phyloP scores from a whole-genome alignment of 2,329 filamentous ascomycete genomes.

The Didymella glomerata region DNA sequence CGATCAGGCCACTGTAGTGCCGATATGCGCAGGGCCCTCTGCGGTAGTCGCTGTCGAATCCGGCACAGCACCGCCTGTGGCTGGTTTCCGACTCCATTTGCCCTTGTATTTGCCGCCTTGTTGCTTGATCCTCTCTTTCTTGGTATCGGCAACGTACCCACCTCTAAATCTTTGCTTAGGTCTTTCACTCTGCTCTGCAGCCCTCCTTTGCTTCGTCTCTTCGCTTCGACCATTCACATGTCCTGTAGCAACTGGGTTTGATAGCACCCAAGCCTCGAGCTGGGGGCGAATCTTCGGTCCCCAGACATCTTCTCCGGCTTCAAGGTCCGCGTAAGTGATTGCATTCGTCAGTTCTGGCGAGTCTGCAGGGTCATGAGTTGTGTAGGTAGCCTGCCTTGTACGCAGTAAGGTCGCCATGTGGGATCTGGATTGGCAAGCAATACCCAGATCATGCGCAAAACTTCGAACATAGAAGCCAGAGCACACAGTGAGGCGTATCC shows the following conservation, averaged over 20 bases:
- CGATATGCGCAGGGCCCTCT: background rate
- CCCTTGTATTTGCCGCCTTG: conserved; percentile 41
- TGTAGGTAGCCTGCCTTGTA: conserved; percentile 38
- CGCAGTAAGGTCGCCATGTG: conserved; percentile 39
- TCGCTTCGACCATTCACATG: conserved; percentile 35
- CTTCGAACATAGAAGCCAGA: conserved; percentile 48
- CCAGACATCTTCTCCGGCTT: conserved; percentile 37
- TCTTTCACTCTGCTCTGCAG: conserved; percentile 21
- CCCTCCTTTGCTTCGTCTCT: conserved; percentile 24
- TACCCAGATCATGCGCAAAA: conserved; percentile 44
- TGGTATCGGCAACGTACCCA: conserved; percentile 38
- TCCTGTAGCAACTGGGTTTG: conserved; percentile 26
- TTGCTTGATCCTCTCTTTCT: conserved; percentile 41
- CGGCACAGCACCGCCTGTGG: background rate
- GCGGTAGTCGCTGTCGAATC: background rate
- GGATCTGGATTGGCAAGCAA: conserved; percentile 34
- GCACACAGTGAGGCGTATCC: conserved; percentile 35
- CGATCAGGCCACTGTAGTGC: background rate
- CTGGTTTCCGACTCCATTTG: conserved; percentile 34
- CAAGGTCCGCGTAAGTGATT: conserved; percentile 35
- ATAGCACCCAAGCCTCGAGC: conserved; percentile 35
- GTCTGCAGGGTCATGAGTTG: conserved; percentile 13
- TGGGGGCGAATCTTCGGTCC: conserved; percentile 31
- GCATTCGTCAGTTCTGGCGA: conserved; percentile 17
- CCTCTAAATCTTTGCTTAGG: conserved; percentile 42